phyloP scores from a whole-genome alignment of 1,284 basidiomycete species.

The Cryptococcus jaspeensis region DNA sequence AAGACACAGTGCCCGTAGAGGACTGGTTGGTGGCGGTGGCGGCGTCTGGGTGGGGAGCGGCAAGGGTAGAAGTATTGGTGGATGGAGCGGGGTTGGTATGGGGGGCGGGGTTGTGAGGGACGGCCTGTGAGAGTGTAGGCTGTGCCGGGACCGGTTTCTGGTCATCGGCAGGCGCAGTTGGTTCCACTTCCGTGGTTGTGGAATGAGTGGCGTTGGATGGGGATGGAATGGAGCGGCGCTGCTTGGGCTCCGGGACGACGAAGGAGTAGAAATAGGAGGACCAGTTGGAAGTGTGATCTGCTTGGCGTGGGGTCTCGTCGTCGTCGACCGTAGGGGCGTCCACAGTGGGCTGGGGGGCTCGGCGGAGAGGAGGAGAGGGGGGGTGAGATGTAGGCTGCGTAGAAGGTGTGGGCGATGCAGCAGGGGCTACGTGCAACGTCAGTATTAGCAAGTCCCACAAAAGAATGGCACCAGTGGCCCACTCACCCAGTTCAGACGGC shows the following conservation, averaged over 20 bases:
- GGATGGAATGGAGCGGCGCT: background rate
- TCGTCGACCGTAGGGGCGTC: no score
- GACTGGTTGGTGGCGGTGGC: background rate
- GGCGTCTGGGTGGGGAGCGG: background rate
- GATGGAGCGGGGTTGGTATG: background rate
- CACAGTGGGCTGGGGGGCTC: background rate
- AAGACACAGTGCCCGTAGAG: background rate
- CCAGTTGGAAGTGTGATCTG: slow-evolving; percentile 14
- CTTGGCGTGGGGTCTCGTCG: background rate
- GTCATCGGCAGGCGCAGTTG: slow-evolving; percentile 13
- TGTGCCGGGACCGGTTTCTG: slow-evolving; percentile 15
- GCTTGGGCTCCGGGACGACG: slow-evolving; percentile 17
- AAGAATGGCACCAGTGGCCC: background rate
- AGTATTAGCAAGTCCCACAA: background rate
- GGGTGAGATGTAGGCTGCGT: background rate
- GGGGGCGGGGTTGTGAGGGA: slow-evolving; percentile 3
- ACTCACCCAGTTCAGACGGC: background rate
- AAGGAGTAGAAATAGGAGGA: slow-evolving; percentile 31
- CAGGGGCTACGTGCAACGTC: background rate
- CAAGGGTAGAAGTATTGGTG: background rate
- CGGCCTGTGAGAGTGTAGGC: background rate
- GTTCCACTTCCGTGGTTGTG: slow-evolving; percentile 1
- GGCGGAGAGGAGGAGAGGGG: background rate
- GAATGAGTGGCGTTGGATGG: background rate
- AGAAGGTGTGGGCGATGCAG: background rate